A percentile compares a stretch with the other conserved stretches of the same genome.
Evolutionary conservation across 2,329 filamentous ascomycete genomes (phyloP).

Genomic region (Trichoderma aggressivum): DNA sequence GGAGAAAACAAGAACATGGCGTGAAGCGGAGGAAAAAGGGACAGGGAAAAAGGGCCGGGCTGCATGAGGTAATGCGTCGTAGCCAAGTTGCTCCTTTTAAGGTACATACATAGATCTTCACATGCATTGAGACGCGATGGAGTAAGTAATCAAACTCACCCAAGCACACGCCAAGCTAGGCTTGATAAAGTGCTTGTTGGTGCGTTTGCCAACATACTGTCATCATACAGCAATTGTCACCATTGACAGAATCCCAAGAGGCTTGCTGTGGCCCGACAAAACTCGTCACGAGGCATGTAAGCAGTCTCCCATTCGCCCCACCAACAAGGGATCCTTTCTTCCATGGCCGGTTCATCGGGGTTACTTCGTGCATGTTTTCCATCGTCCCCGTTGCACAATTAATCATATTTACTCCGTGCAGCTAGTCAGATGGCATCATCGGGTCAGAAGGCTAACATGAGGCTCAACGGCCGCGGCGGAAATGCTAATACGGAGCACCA

Average conservation of each 20-base stretch:
- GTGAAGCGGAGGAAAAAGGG: neutral
- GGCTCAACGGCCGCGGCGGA: neutral
- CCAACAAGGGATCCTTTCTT: neutral
- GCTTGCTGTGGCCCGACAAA: neutral
- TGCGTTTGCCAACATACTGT: neutral
- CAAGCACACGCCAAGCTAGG: neutral
- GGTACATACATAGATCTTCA: neutral
- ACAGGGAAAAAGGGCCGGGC: neutral
- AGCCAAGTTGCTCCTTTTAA: neutral
- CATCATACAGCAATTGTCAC: neutral
- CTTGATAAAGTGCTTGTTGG: neutral
- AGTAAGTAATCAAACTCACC: neutral
- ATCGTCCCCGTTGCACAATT: neutral
- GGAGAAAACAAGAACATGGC: neutral
- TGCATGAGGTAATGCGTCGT: neutral
- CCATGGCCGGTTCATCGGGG: neutral
- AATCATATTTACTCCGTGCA: neutral
- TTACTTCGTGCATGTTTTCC: neutral
- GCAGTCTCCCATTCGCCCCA: neutral
- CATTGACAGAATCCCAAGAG: neutral
- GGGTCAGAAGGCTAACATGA: neutral
- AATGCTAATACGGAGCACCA: neutral
- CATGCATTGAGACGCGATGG: neutral
- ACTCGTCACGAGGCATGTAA: conserved; percentile 1
- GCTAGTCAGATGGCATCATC: neutral